phyloP scores from a whole-genome alignment of 1,284 basidiomycete species.

The Irpex sp. region DNA sequence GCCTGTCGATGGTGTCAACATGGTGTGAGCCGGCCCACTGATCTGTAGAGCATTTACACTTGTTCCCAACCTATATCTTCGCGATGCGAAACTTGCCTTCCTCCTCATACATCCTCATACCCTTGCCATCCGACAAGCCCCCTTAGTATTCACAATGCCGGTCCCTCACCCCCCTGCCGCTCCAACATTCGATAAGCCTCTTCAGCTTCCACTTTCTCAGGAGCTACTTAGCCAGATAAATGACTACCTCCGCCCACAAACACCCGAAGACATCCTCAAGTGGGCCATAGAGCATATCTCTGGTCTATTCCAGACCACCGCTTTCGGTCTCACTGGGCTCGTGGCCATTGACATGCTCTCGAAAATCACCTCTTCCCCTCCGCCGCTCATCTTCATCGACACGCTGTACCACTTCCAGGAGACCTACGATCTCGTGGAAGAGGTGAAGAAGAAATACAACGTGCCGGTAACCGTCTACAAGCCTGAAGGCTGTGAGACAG shows the following conservation, averaged over 20 bases:
- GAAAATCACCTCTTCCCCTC: conserved; percentile 62
- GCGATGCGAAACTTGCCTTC: conserved; percentile 4
- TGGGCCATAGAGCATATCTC: conserved; percentile 86
- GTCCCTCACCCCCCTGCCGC: conserved; percentile 3
- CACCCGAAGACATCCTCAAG: conserved; percentile 77
- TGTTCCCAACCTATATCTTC: conserved; percentile 4
- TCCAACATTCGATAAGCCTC: conserved; percentile 39
- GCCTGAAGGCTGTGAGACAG: conserved; percentile 70
- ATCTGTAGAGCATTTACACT: conserved; percentile 5
- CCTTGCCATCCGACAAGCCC: background rate
- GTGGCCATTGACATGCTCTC: conserved; percentile 92
- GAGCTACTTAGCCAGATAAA: conserved; percentile 73
- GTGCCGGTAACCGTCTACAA: conserved; percentile 77
- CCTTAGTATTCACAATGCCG: conserved; percentile 1
- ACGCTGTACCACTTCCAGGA: conserved; percentile 96
- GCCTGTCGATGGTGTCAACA: conserved; percentile 15
- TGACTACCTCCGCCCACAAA: conserved; percentile 61
- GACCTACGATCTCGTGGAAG: conserved; percentile 85
- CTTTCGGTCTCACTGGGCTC: conserved; percentile 90
- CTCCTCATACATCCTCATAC: background rate
- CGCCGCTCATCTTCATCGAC: conserved; percentile 89
- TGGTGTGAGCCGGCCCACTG: conserved; percentile 15
- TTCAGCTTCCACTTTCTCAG: conserved; percentile 61
- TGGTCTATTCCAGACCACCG: conserved; percentile 84
- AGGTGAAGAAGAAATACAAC: conserved; percentile 75